Conservation (phyloP, 2,329 filamentous ascomycete genomes). For the Coniella lustricola region DNA sequence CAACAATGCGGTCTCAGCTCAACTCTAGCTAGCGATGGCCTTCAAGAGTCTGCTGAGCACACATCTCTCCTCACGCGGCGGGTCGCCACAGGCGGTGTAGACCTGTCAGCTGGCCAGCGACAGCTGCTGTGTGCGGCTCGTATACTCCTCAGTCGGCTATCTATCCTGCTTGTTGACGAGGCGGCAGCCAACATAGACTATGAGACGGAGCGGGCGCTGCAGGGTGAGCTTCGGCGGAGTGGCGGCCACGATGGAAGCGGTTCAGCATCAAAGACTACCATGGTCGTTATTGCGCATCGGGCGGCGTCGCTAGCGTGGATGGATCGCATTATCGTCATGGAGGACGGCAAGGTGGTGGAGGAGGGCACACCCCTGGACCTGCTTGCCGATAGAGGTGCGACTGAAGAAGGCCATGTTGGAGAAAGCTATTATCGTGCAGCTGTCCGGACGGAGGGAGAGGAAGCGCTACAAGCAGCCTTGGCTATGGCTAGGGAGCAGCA, state of each 20-base stretch:
- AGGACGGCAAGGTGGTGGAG: neutral
- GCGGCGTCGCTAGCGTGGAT: conserved; percentile 3
- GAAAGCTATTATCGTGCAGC: conserved; percentile 1
- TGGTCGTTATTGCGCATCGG: conserved; percentile 8
- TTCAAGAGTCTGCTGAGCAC: neutral
- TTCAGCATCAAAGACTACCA: neutral
- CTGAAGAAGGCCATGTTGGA: too few species aligned
- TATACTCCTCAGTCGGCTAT: conserved; percentile 10
- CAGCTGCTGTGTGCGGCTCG: conserved; percentile 26
- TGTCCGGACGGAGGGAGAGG: neutral
- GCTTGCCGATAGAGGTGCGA: neutral
- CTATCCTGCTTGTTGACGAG: conserved; percentile 10
- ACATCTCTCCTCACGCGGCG: neutral
- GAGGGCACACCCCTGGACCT: conserved; percentile 1
- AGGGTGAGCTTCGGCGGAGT: neutral
- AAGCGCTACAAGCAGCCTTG: conserved; percentile 1
- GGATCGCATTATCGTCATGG: conserved; percentile 3
- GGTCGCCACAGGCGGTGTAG: conserved; percentile 7
- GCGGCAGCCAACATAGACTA: conserved; percentile 9
- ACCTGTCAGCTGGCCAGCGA: conserved; percentile 25
- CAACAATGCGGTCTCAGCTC: neutral
- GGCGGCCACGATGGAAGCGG: neutral
- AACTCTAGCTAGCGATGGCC: neutral
- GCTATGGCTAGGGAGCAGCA: neutral
- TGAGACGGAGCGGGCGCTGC: conserved; percentile 6